phyloP scores from a whole-genome alignment of 768 basidiomycete species.

The Hygrophoropsis aurantiaca region DNA sequence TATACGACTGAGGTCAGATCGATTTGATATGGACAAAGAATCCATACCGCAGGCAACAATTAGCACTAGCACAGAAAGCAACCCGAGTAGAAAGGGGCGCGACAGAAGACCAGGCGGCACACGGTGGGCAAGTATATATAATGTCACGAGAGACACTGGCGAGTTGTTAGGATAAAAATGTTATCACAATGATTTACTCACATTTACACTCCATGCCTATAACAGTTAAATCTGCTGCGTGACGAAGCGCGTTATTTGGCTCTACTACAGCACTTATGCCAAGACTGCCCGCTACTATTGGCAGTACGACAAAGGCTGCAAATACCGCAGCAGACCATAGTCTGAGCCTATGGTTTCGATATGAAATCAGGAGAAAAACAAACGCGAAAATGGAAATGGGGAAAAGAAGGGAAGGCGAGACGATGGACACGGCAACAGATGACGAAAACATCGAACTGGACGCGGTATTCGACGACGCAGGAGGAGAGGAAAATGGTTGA shows the following conservation, averaged over 20 bases:
- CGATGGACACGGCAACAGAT: background rate
- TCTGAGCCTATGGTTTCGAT: conserved; percentile 7
- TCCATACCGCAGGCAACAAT: conserved; percentile 27
- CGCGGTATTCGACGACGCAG: too few species aligned
- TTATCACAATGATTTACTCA: conserved; percentile 4
- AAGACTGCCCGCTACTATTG: conserved; percentile 20
- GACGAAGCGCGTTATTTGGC: conserved; percentile 11
- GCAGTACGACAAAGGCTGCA: conserved; percentile 20
- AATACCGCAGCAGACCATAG: conserved; percentile 8
- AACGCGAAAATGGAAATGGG: conserved; percentile 20
- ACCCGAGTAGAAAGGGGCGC: conserved; percentile 11
- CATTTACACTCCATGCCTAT: conserved; percentile 20
- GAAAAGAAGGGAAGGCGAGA: conserved; percentile 26
- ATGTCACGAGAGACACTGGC: conserved; percentile 25
- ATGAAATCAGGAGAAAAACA: conserved; percentile 9
- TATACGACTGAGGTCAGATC: background rate
- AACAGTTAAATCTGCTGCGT: conserved; percentile 14
- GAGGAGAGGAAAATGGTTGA: too few species aligned
- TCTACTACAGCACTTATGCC: conserved; percentile 14
- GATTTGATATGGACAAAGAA: background rate
- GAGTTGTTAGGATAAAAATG: background rate
- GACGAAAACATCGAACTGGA: too few species aligned
- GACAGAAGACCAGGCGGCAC: conserved; percentile 4
- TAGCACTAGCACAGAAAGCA: conserved; percentile 16
- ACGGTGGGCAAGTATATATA: conserved; percentile 19